phyloP scores from a whole-genome alignment of 2,329 filamentous ascomycete species.

The Elsinoe batatas region DNA sequence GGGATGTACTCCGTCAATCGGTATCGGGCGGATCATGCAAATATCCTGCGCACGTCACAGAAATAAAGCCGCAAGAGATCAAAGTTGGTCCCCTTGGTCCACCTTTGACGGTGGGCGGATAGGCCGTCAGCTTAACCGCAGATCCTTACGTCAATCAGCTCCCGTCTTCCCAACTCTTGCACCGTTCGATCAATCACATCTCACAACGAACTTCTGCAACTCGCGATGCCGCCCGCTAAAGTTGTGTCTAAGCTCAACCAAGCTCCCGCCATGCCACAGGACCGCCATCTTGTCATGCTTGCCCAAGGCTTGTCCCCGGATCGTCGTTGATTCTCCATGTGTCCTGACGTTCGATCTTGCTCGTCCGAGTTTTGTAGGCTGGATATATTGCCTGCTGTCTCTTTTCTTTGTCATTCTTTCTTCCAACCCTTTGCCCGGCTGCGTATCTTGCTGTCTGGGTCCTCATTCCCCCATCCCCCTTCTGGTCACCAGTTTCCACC shows the following conservation, averaged over 20 bases:
- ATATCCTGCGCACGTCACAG: not conserved
- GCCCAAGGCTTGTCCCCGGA: slow-evolving; percentile 7
- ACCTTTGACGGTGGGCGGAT: not conserved
- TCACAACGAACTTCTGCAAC: not conserved
- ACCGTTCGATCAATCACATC: not conserved
- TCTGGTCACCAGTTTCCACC: not conserved
- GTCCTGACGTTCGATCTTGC: not conserved
- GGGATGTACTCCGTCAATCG: not conserved
- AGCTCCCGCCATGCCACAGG: slow-evolving; percentile 6
- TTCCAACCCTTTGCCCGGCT: not conserved
- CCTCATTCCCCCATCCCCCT: not conserved
- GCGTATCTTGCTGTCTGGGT: not conserved
- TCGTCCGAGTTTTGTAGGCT: not conserved
- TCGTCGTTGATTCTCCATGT: not conserved
- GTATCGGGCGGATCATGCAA: not conserved
- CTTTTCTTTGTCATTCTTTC: not conserved
- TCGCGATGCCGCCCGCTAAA: not conserved
- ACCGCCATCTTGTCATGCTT: slow-evolving; percentile 9
- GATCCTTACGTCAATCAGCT: slow-evolving; percentile 11
- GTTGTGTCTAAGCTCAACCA: slow-evolving; percentile 9
- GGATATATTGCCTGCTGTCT: not conserved
- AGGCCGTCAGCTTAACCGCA: not conserved
- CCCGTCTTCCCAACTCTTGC: not conserved
- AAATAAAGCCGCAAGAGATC: not conserved
- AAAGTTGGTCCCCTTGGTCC: not conserved